These are phyloP conservation scores for Apiotrichum akiyoshidainum DNA, from an alignment of 1,284 basidiomycete genomes.

Conservation along the genomic window DNA sequence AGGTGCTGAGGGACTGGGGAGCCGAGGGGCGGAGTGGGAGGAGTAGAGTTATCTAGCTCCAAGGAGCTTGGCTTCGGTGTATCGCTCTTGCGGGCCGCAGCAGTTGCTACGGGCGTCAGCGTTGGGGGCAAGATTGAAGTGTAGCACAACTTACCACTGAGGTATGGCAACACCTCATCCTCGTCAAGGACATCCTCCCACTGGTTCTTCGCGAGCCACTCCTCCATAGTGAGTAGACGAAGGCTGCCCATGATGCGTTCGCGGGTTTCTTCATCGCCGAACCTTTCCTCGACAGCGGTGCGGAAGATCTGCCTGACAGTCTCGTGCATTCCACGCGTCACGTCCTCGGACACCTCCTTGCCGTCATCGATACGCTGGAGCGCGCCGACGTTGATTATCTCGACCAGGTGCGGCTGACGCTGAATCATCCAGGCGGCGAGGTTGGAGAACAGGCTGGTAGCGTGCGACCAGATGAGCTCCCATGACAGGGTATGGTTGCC, in stretches of 20 bases:
- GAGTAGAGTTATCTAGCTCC: too few species aligned
- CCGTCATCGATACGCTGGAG: conserved; percentile 2
- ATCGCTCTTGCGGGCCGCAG: neutral
- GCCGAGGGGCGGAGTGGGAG: neutral
- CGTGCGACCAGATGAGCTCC: conserved; percentile 8
- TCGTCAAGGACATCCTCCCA: conserved; percentile 11
- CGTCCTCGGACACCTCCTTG: neutral
- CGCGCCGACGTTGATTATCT: conserved; percentile 9
- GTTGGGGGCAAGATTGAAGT: neutral
- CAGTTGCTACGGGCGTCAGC: too few species aligned
- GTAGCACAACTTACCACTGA: neutral
- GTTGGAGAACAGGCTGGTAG: neutral
- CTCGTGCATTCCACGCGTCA: neutral
- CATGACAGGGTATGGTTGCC: conserved; percentile 6
- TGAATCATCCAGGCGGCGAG: conserved; percentile 4
- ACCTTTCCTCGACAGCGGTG: neutral
- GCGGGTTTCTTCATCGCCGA: neutral
- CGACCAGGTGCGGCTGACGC: neutral
- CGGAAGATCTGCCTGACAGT: neutral
- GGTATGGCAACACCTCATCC: conserved; percentile 8
- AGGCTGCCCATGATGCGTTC: conserved; percentile 13
- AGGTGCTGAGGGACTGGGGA: neutral
- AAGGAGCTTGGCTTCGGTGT: neutral
- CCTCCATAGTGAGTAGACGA: conserved; percentile 10
- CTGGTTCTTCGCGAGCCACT: conserved; percentile 11